Evolutionary conservation across 1,284 basidiomycete genomes (phyloP).

Genomic region (Neotropicomus parvogracilis): DNA sequence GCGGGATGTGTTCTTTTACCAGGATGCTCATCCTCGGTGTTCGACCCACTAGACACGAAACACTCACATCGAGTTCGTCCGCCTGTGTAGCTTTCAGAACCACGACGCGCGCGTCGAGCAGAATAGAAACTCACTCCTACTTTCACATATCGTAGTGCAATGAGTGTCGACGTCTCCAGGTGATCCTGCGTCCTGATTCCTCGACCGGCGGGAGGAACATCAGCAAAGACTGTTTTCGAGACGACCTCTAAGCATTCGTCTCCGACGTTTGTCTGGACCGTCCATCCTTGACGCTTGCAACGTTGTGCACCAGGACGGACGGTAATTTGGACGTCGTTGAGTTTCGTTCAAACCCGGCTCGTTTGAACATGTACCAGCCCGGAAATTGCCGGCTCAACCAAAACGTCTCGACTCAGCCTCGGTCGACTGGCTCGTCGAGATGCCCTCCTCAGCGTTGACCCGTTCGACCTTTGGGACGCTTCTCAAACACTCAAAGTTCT

Average conservation of each 20-base stretch:
- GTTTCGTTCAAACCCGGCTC: conserved; percentile 5
- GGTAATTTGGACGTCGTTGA: conserved; percentile 74
- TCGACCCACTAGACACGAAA: conserved; percentile 3
- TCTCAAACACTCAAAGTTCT: conserved; percentile 72
- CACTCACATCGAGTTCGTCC: conserved; percentile 11
- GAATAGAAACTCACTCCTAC: conserved; percentile 15
- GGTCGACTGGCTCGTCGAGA: conserved; percentile 5
- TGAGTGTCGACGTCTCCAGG: conserved; percentile 69
- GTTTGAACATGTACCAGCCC: conserved; percentile 16
- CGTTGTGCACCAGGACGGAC: conserved; percentile 50
- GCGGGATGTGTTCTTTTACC: conserved; percentile 79
- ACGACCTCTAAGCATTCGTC: conserved; percentile 45
- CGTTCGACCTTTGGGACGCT: conserved; percentile 68
- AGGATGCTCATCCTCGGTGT: conserved; percentile 74
- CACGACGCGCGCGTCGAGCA: background rate
- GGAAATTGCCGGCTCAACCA: conserved; percentile 27
- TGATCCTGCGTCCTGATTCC: conserved; percentile 84
- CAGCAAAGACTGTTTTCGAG: conserved; percentile 90
- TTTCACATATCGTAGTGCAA: conserved; percentile 15
- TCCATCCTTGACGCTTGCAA: conserved; percentile 52
- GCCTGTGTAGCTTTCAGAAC: conserved; percentile 7
- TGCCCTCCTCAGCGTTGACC: conserved; percentile 36
- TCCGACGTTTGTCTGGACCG: conserved; percentile 88
- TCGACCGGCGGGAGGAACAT: conserved; percentile 82
- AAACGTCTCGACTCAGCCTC: background rate